phyloP scores from a whole-genome alignment of 2,329 filamentous ascomycete species.

The Aureobasidium sp. region DNA sequence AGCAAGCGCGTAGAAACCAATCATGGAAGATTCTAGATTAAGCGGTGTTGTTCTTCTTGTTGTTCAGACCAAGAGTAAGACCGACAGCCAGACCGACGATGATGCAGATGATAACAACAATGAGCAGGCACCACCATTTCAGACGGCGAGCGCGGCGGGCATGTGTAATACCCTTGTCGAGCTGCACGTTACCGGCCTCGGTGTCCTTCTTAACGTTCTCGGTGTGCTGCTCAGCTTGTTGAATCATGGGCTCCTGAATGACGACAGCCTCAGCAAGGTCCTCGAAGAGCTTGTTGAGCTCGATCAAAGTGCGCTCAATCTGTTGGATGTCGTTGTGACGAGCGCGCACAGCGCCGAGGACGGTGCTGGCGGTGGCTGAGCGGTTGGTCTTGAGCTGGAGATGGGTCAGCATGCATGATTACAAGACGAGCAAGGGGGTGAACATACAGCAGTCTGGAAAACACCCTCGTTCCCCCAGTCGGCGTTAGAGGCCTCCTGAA shows the following conservation, averaged over 20 bases:
- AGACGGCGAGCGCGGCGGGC: constrained; percentile 63
- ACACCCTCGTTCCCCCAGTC: constrained; percentile 75
- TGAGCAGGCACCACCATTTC: constrained; percentile 72
- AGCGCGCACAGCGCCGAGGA: constrained; percentile 71
- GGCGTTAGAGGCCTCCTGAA: constrained; percentile 59
- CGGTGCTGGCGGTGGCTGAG: constrained; percentile 62
- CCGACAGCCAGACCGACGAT: constrained; percentile 46
- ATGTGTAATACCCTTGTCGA: constrained; percentile 60
- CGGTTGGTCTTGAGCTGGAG: constrained; percentile 66
- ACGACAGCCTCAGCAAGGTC: constrained; percentile 69
- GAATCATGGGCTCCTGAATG: constrained; percentile 60
- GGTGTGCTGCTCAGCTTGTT: constrained; percentile 58
- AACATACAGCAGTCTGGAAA: constrained; percentile 71
- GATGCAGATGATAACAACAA: constrained; percentile 43
- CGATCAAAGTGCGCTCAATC: constrained; percentile 67
- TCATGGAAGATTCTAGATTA: background rate
- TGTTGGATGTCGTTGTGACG: constrained; percentile 77
- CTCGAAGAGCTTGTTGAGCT: constrained; percentile 64
- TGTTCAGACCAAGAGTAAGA: constrained; percentile 39
- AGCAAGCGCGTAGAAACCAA: background rate
- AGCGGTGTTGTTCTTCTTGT: background rate
- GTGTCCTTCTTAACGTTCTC: constrained; percentile 59
- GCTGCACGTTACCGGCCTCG: constrained; percentile 61
- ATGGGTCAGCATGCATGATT: background rate
- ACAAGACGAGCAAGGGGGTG: background rate